Evolutionary conservation across 2,329 filamentous ascomycete species (phyloP), one percentile per base, ranked within the genome.

Genomic region (Botrytis paeoniae): DNA sequence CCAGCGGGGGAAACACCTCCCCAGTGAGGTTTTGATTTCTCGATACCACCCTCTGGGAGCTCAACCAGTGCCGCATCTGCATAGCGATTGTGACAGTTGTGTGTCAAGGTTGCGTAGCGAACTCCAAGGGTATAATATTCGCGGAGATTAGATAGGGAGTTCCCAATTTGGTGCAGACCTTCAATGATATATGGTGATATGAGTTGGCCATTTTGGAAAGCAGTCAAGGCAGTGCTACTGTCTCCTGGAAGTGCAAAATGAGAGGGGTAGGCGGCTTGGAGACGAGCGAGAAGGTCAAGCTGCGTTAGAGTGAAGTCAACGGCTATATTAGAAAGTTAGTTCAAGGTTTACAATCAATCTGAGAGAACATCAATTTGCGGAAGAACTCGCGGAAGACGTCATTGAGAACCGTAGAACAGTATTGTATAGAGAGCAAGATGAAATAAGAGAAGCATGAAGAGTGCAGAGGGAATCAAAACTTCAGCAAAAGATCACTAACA

Each of bases 161-260:
- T 97, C 73, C 94, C 95, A 77, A 98, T 97, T 79, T 97, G 95
- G 80, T 98, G 95, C 12, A 98, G 87, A 5, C 95, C 95, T 83
- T 97, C 94, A 70, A 97, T 89, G 4, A 91, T 93, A 6, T 95
- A 83, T 0, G 93, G 92, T 1, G 92, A 95, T 78, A 96, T 92
- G 68, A 97, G 85, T 77, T 88, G 88, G 76, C 87, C 87, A 39
- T 85, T 77, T 69, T 83, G 83, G 81, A 93, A 93, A 39, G 89
- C 89, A 2, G 85, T 80, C 54, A 90, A 80, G 5, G 92, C 93
- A 43, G 87, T 86, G 65, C 84, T 85, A 76, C 89, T 89, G 78
- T 90, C 87, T 0, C 83, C 82, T 0, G 87, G 84, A 0, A 87
- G 86, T 1, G 93, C 93, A 82, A 97, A 94, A 77, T 90, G 86